Conservation (phyloP, 2,329 filamentous ascomycete genomes). For the Diaporthe sp. region DNA sequence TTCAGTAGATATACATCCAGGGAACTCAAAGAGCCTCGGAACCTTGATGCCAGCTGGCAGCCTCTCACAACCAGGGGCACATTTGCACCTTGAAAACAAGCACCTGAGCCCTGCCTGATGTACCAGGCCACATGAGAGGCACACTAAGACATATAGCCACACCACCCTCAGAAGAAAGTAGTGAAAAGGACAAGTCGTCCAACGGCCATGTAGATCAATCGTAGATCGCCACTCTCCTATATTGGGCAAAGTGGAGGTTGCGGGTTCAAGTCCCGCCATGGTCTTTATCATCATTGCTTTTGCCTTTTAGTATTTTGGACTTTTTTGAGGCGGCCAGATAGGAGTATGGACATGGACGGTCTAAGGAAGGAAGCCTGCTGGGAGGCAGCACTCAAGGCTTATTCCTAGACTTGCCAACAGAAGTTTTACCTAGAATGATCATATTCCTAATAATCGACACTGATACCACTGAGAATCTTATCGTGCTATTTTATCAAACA, state of each 20-base stretch:
- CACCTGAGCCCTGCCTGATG: neutral
- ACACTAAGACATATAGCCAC: neutral
- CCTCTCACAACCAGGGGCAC: neutral
- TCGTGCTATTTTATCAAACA: neutral
- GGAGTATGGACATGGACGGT: neutral
- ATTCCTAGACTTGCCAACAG: neutral
- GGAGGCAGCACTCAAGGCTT: neutral
- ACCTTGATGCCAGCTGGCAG: neutral
- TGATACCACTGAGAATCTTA: neutral
- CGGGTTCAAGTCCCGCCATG: conserved; percentile 43
- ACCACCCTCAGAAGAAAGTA: neutral
- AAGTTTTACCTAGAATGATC: neutral
- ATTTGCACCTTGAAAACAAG: neutral
- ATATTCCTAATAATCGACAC: too few relatives aligned
- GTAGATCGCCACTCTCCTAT: conserved; percentile 42
- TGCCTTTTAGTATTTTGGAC: neutral
- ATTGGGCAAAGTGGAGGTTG: conserved; percentile 39
- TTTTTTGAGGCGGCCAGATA: neutral
- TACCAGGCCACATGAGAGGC: too few relatives aligned
- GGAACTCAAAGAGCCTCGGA: neutral
- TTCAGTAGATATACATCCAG: neutral
- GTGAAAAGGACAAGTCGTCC: neutral
- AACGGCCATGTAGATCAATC: conserved; percentile 41
- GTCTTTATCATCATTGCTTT: conserved; percentile 25
- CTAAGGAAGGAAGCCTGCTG: neutral